Base-by-base conservation (phyloP, 2,329 filamentous ascomycete species). In the Paracorniculantispora psalliotae region DNA sequence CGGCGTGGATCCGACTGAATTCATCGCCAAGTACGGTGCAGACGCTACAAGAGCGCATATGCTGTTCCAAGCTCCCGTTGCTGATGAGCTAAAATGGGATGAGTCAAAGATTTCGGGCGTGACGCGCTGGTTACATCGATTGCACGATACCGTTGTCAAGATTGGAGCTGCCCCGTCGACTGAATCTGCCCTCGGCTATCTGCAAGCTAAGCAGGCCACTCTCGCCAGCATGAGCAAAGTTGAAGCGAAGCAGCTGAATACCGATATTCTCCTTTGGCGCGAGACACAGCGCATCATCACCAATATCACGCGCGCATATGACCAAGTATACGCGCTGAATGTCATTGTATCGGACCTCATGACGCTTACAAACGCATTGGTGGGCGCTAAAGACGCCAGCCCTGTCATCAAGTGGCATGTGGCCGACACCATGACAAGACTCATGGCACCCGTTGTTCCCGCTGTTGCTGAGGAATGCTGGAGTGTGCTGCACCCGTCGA, bases 1-100 rank as follows among this genome's bases (percentile, higher is more conserved):
- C 68, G 92, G 92, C 26, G 90, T 96, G 7, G 91, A 96, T 68
- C 92, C 92, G 0, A 85, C 83, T 0, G 78, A 77, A 0, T 89
- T 88, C 63, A 90, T 94, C 59, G 75, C 79, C 8, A 85, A 83
- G 64, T 88, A 94, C 66, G 92, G 92, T 23, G 90, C 91, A 1
- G 92, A 96, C 71, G 87, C 90, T 6, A 92, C 90, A 2, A 81
- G 92, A 59, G 91, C 91, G 4, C 92, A 96, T 69, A 90, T 96
- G 69, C 80, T 96, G 7, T 96, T 96, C 76, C 89, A 92, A 66
- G 92, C 92, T 1, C 91, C 92, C 0, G 89, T 96, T 15, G 85
- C 80, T 44, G 91, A 96, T 59, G 83, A 94, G 1, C 81, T 96
- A 1, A 90, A 94, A 70, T 96, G 92, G 91, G 91, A 96, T 57